phyloP scores from a whole-genome alignment of 371 early-diverging fungal genomes.

The Mucor lusitanicus region DNA sequence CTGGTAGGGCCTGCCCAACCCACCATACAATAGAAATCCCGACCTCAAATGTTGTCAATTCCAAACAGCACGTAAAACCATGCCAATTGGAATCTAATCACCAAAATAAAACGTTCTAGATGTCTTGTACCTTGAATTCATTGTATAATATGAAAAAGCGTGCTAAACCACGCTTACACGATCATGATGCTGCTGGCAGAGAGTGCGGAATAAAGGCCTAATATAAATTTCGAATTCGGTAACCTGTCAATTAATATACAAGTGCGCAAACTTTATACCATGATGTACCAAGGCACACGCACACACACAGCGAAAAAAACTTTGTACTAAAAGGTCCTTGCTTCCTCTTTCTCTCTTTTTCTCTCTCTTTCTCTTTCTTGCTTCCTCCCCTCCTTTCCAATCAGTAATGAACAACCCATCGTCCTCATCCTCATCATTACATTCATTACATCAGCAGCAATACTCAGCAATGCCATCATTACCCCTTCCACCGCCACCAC shows the following conservation, averaged over 20 bases:
- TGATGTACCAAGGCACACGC: not conserved
- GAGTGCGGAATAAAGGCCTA: slow-evolving; percentile 3
- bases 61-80: not conserved
- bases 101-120: slow-evolving; percentile 1
- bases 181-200: not conserved
- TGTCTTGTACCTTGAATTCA: not conserved
- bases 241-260: slow-evolving; percentile 24
- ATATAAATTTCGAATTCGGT: slow-evolving; percentile 16
- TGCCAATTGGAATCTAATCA: not conserved
- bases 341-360: slow-evolving; percentile 1
- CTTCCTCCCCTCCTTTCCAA: not conserved
- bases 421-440: not conserved
- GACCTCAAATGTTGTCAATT: not conserved
- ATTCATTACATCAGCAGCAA: not conserved
- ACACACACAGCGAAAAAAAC: not conserved
- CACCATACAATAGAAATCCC: not conserved
- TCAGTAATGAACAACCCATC: not conserved
- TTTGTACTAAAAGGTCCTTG: slow-evolving; percentile 5
- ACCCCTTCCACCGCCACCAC: slow-evolving; percentile 16
- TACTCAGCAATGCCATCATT: not conserved
- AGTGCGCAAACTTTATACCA: not conserved
- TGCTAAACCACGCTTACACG: not conserved
- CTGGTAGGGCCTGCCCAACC: too few relatives aligned
- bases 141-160: not conserved
- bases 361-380: not conserved